phyloP scores from a whole-genome alignment of 2,329 filamentous ascomycete species.

The Gnomoniopsis sp. region DNA sequence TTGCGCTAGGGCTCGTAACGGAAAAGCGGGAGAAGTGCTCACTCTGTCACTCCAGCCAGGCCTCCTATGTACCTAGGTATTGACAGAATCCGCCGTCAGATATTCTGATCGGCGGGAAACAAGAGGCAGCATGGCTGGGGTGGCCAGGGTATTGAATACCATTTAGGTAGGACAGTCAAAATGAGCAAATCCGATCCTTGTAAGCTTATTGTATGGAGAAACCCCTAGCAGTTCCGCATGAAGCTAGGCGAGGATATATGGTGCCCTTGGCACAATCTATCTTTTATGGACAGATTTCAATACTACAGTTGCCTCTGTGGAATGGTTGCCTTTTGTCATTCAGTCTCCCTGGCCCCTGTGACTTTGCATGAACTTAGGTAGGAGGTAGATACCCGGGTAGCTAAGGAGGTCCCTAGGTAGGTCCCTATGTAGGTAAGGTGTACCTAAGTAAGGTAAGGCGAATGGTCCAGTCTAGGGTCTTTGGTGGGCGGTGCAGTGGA shows the following conservation, averaged over 20 bases:
- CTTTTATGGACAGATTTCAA: neutral
- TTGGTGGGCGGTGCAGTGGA: no score
- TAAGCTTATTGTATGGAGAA: neutral
- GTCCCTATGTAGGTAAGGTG: no score
- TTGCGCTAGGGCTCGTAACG: neutral
- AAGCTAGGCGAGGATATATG: neutral
- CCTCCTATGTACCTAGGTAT: neutral
- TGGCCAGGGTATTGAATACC: no score
- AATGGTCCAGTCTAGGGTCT: no score
- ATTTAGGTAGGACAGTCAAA: no score
- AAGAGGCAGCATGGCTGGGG: neutral
- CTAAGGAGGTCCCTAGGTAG: no score
- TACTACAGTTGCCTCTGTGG: neutral
- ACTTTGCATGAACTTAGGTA: neutral
- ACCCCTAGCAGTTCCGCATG: neutral
- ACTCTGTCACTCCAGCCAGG: neutral
- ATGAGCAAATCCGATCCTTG: neutral
- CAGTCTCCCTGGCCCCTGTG: neutral
- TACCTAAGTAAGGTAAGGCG: neutral
- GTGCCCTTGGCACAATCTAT: neutral
- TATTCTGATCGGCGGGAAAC: neutral
- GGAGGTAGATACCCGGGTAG: no score
- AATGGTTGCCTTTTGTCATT: neutral
- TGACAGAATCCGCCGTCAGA: neutral
- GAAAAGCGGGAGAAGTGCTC: neutral